Base-by-base conservation (phyloP, 2,329 filamentous ascomycete species). In the Verticillium zaregamsianum region DNA sequence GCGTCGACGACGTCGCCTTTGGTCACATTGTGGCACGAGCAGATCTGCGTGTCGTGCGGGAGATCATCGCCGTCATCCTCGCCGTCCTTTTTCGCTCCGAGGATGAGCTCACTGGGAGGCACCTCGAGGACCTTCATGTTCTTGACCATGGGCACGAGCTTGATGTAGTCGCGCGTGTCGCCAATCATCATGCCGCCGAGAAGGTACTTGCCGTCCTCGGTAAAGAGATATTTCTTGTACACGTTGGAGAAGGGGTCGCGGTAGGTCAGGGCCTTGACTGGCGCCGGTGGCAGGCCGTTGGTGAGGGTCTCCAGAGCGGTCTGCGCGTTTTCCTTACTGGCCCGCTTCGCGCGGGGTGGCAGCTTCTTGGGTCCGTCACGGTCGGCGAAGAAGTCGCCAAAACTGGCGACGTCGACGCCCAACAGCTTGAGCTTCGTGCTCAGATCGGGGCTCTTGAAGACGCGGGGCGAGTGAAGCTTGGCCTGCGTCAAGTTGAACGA, bases 181-280 rank as follows among this genome's bases (percentile, higher is more conserved):
- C 93, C 93, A 64, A 97, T 95, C 92, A 97, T 96, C 92, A 97
- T 97, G 4, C 93, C 93, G n/a, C 93, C 93, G 0, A 97, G 85
- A 1, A 97, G 80, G 69, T 94, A 94, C 73, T 96, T 96, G 31
- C 93, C 93, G 71, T 97, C 93, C 70, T 88, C 80, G 0, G 93
- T 96, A 70, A 97, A 97, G 12, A 97, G 79, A 73, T 95, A 97
- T 72, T 97, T 97, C 75, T 97, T 97, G 79, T 97, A 97, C 1
- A 97, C 86, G 57, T 92, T 88, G 61, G 88, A 84, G 71, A 97
- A 97, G 0, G 93, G 93, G 70, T 97, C 93, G 65, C 90, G 92
- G 78, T 96, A 97, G 0, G 90, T 94, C 52, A 97, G 78, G 0
- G 92, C 88, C 76, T 96, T 96, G 68, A 96, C 92, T 0, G 84